Evolutionary conservation across 176 grass and related monocot species (phyloP), one percentile per base, ranked within the genome.

Genomic region (Carex myosuroides): DNA sequence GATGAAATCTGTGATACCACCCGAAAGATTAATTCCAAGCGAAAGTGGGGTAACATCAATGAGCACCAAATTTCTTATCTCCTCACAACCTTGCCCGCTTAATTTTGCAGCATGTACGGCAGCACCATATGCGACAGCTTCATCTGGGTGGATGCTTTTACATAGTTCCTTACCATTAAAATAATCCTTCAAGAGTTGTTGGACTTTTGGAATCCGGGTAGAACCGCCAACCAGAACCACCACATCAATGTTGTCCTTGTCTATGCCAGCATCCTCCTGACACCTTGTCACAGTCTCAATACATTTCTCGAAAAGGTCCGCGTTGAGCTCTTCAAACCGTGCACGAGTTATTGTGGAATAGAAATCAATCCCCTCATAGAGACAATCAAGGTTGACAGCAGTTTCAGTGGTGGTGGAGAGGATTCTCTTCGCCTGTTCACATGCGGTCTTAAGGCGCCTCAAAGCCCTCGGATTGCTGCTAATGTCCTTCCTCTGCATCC

Each of bases 301-400:
- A 64, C 87, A 85, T 64, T 85, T 84, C 52, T 56, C 35, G 54
- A 85, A 88, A 1, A 88, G 81, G 75, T 88, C 87, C 33, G 75
- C 64, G 83, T 88, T 88, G 54, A 88, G 82, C 48, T 88, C 86
- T n/a, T 88, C 86, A 39, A 88, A 88, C 17, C 86, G 57, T 53
- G 86, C 86, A 11, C 82, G 42, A 13, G 81, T 88, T 3, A 88
- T 85, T 9, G 63, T 50, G 1, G 87, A 48, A 73, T 79, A 88
- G 64, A 88, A 88, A 56, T 85, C 87, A 12, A 74, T 74, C 60
- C 87, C 87, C 21, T 88, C 87, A 13, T 54, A 88, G 11, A 85
- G 73, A 21, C 64, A 88, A 44, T 88, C 87, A 8, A 88, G 71
- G 44, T 75, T 62, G 16, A 88, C 80, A 39, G 87, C 84, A 16